Evolutionary conservation across 225 moss, liverwort and hornwort genomes (phyloP).

Genomic region (Anthoceros angustus): DNA sequence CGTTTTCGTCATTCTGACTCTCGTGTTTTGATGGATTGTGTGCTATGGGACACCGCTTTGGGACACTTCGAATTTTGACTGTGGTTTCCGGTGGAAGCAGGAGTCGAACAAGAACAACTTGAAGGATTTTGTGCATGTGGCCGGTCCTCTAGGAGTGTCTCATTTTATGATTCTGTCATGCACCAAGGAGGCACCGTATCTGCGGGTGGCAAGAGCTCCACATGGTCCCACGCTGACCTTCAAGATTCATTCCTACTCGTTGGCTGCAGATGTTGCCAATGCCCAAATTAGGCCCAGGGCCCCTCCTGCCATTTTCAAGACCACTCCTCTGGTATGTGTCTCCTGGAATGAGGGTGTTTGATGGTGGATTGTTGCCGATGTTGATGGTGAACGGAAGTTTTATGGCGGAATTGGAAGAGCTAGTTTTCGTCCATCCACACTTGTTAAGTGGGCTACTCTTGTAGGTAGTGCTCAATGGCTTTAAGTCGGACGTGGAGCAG

Average conservation of each 20-base stretch:
- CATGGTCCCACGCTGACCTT: slow-evolving; percentile 93
- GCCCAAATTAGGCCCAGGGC: slow-evolving; percentile 69
- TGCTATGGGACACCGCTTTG: background rate
- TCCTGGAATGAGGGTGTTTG: background rate
- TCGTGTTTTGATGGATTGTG: background rate
- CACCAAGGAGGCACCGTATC: slow-evolving; percentile 60
- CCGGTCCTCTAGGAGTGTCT: slow-evolving; percentile 87
- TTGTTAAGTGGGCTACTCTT: background rate
- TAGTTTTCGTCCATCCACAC: background rate
- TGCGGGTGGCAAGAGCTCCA: slow-evolving; percentile 64
- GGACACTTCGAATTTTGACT: background rate
- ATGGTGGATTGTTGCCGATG: slow-evolving; percentile 1
- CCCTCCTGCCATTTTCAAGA: slow-evolving; percentile 65
- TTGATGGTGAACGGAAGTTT: background rate
- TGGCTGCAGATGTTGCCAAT: slow-evolving; percentile 73
- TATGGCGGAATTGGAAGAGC: background rate
- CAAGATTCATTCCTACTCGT: slow-evolving; percentile 70
- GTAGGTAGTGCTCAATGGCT: slow-evolving; percentile 91
- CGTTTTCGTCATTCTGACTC: background rate
- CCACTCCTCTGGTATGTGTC: slow-evolving; percentile 47
- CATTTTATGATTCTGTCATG: slow-evolving; percentile 80
- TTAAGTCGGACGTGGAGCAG: slow-evolving; percentile 68
- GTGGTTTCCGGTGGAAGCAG: slow-evolving; percentile 15
- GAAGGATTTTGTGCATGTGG: slow-evolving; percentile 95
- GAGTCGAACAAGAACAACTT: slow-evolving; percentile 61